Conservation (phyloP, 2,329 filamentous ascomycete genomes). For the Amauroascus verrucosus region DNA sequence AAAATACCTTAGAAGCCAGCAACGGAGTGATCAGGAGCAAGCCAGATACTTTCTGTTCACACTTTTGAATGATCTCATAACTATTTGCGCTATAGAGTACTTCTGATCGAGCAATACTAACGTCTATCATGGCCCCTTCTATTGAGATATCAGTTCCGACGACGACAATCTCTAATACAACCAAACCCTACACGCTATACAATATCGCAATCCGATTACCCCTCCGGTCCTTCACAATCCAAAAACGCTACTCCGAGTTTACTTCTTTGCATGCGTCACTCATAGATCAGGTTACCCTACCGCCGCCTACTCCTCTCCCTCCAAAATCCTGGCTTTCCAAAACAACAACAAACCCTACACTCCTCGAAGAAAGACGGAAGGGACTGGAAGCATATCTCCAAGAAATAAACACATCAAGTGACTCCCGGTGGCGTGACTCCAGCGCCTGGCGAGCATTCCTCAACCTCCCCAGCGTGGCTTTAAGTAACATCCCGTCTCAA, state of each 20-base stretch:
- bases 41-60: background rate
- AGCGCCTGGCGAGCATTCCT: slow-evolving; percentile 50
- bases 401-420: slow-evolving; percentile 46
- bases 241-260: slow-evolving; percentile 58
- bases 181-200: slow-evolving; percentile 48
- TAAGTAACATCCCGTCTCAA: slow-evolving; percentile 25
- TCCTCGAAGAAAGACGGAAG: slow-evolving; percentile 48
- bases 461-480: slow-evolving; percentile 41
- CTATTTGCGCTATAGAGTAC: background rate
- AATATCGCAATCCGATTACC: slow-evolving; percentile 52
- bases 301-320: slow-evolving; percentile 47
- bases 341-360: slow-evolving; percentile 46
- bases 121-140: slow-evolving; percentile 23
- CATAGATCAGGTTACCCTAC: slow-evolving; percentile 39
- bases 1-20: background rate
- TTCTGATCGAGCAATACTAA: background rate
- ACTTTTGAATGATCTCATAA: background rate
- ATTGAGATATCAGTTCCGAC: slow-evolving; percentile 35
- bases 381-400: slow-evolving; percentile 50
- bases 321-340: slow-evolving; percentile 52
- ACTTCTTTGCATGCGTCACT: slow-evolving; percentile 44
- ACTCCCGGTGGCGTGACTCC: slow-evolving; percentile 49
- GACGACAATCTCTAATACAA: slow-evolving; percentile 32
- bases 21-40: background rate
- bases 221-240: slow-evolving; percentile 48